Evolutionary conservation across 805 yeast species (phyloP), one percentile per base, ranked within the genome.

Genomic region (Starmerella apicola): DNA sequence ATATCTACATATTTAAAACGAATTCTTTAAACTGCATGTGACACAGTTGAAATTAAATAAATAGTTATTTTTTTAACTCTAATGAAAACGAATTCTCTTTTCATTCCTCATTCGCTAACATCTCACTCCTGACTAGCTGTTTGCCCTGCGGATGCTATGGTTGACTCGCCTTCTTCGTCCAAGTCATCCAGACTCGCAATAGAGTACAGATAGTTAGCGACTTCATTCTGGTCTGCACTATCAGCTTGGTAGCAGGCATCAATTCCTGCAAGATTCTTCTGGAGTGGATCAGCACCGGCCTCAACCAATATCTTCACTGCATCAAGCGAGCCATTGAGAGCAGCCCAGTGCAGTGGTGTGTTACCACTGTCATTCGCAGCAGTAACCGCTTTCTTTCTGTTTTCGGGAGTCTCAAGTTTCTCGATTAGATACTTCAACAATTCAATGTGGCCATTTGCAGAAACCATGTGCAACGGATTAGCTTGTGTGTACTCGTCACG

Each of bases 311-410:
- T 52, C 56, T 79, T 62, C 17, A 83, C 88, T 7, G 78, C 64
- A 3, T 71, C 76, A 42, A 83, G 59, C 52, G 85, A 85, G 1
- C 96, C 97, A 53, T 82, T 85, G 49, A 76, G 71, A 0, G 94
- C 71, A 0, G 97, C 96, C 99, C 99, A 91, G 58, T 91, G 97
- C 48, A 91, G 66, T 1, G 97, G 81, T 0, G 98, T 86, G 58
- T 91, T 91, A 2, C 97, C 98, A 17, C 80, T 74, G 36, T 74
- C 80, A 56, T 91, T 91, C 40, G 65, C 67, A 16, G 60, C 53
- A 44, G 73, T 70, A 16, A 75, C 68, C 30, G 71, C 59, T 13
- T 50, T 46, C n/a, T 56, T 59, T 6, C 45, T 39, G 12, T 15
- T 17, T 19, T 51, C 46, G 28, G 48, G 48, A 6, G 58, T 62